phyloP scores from a whole-genome alignment of 371 early-diverging fungal genomes.

The Mucor indicus region DNA sequence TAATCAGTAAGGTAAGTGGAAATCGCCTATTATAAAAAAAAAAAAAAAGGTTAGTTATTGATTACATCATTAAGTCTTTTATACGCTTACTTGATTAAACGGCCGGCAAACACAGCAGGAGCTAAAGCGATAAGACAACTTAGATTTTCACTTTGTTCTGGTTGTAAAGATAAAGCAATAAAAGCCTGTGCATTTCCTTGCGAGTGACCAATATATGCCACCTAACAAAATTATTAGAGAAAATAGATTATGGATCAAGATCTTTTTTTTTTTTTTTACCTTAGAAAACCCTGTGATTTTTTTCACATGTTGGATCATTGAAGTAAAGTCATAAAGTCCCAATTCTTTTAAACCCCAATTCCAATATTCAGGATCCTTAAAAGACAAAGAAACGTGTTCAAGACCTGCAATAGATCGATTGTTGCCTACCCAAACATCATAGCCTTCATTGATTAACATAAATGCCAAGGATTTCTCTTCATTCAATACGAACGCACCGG shows the following conservation, averaged over 20 bases:
- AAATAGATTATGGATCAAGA: no score
- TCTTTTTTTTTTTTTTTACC: conserved; percentile 11
- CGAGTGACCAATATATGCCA: conserved; percentile 57
- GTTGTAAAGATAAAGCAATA: conserved; percentile 41
- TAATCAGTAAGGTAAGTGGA: conserved; percentile 27
- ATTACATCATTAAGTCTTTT: no score
- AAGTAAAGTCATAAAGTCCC: conserved; percentile 44
- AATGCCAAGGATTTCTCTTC: conserved; percentile 54
- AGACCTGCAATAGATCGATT: conserved; percentile 29
- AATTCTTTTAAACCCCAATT: conserved; percentile 56
- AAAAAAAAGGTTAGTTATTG: neutral
- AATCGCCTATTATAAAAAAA: conserved; percentile 17
- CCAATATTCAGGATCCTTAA: conserved; percentile 49
- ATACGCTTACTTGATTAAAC: conserved; percentile 34
- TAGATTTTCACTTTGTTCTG: conserved; percentile 36
- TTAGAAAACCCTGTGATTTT: conserved; percentile 13
- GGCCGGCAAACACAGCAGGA: conserved; percentile 54
- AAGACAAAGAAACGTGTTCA: conserved; percentile 25
- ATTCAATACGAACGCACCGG: conserved; percentile 54
- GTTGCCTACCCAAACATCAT: conserved; percentile 56
- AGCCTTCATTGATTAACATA: conserved; percentile 45
- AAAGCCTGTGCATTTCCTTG: conserved; percentile 62
- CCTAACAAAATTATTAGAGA: conserved; percentile 18
- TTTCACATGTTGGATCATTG: conserved; percentile 42
- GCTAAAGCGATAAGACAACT: conserved; percentile 56